phyloP scores from a whole-genome alignment of 108 stramenopile species.

The Licmophora abbreviata region DNA sequence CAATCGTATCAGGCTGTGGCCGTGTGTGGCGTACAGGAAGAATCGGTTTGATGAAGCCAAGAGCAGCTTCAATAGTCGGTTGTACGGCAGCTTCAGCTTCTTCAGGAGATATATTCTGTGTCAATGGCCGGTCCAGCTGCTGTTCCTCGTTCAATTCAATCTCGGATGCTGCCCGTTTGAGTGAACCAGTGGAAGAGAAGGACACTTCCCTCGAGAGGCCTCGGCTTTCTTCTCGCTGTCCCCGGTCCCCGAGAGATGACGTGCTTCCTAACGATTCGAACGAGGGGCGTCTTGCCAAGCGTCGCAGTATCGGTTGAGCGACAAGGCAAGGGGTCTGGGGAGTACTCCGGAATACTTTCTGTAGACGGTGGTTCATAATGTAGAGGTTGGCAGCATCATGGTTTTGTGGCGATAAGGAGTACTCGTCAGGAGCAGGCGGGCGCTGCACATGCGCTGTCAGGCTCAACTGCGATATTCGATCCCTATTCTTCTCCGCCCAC shows the following conservation, averaged over 20 bases:
- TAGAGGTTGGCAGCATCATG: constrained; percentile 80
- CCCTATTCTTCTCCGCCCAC: constrained; percentile 49
- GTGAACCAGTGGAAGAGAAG: constrained; percentile 62
- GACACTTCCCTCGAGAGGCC: constrained; percentile 26
- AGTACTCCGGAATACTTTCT: constrained; percentile 27
- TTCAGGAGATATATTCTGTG: constrained; percentile 27
- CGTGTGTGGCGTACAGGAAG: too few species aligned
- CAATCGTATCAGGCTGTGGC: constrained; percentile 1
- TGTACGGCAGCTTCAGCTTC: constrained; percentile 25
- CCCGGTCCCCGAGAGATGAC: too few species aligned
- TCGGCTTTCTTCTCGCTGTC: constrained; percentile 24
- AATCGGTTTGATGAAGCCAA: constrained; percentile 34
- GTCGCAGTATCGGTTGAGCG: constrained; percentile 32
- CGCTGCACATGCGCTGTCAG: constrained; percentile 12
- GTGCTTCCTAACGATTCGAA: constrained; percentile 74
- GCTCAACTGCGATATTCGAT: constrained; percentile 18
- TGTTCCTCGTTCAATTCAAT: constrained; percentile 34
- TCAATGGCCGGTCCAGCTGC: constrained; percentile 13
- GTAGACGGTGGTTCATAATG: constrained; percentile 65
- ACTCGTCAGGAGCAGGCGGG: too few species aligned
- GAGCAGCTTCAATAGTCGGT: constrained; percentile 17
- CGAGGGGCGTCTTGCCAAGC: constrained; percentile 60
- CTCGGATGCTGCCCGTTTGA: constrained; percentile 55
- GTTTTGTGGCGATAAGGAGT: constrained; percentile 29
- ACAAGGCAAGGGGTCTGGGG: constrained; percentile 18